Evolutionary conservation across 106 monocot species (phyloP), one percentile per base, ranked within the genome.

Genomic region (Dioscorea alata): DNA sequence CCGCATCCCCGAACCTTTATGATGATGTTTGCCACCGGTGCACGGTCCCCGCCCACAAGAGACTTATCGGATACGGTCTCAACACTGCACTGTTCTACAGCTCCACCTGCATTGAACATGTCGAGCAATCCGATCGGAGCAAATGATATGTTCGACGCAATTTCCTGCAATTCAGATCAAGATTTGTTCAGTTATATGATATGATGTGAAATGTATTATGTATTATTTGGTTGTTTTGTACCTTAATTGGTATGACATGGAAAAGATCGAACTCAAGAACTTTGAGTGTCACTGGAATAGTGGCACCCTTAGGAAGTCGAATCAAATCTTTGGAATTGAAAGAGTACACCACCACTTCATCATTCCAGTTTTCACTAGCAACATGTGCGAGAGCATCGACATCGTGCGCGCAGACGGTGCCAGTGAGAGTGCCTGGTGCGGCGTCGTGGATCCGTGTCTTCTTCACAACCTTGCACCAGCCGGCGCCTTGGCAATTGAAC

Each of bases 401-500:
- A 70, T 93, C 89, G 4, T 62, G 34, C 23, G 77, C 70, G 4
- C 75, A 59, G 14, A 86, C 35, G 0, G 59, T 56, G 4, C 89
- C 81, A 2, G 89, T 93, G 52, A 93, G 64, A 18, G 86, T 86
- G 23, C 81, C 89, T 2, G 89, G 86, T 10, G 73, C 66, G 0
- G 60, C 65, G 51, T 93, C 81, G 63, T 93, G 93, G 50, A 93
- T 77, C 16, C 59, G 71, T 0, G 76, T 89, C 64, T 80, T 93
- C 74, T 93, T 93, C 13, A 64, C 56, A 8, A 89, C 61, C 50
- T 74, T 82, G 73, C 89, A 89, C 93, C 93, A 93, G 12, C 89
- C 93, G 12, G 89, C 89, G 21, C 89, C 93, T 71, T 93, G 93
- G 72, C 89, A 89, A 59, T 93, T 93, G 81, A 89, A 93, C 32